Evolutionary conservation across 305 asterid genomes (phyloP).

Genomic region (Fraxinus floribunda): DNA sequence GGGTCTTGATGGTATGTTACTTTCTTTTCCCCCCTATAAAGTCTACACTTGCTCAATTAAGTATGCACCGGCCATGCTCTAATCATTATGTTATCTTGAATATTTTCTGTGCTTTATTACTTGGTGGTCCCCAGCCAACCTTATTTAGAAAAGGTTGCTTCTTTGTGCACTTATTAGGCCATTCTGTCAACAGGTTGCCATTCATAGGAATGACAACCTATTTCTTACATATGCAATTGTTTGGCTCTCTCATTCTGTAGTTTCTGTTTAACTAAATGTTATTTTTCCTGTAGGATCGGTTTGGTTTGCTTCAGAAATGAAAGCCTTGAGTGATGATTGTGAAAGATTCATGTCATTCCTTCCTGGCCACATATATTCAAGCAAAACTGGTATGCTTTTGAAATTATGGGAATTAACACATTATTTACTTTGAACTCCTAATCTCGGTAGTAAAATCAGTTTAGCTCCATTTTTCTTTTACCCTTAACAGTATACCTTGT

Average conservation of each 20-base stretch:
- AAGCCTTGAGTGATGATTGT: conserved; percentile 97
- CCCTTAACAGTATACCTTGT: conserved; percentile 6
- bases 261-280: conserved; percentile 11
- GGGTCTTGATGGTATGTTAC: conserved; percentile 93
- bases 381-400: conserved; percentile 72
- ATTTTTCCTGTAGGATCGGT: conserved; percentile 74
- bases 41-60: background rate
- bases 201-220: background rate
- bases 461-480: background rate
- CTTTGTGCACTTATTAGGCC: too few species aligned
- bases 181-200: background rate
- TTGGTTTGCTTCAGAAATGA: conserved; percentile 99
- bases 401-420: background rate
- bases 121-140: conserved; percentile 19
- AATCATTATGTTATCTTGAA: conserved; percentile 3
- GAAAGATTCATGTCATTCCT: conserved; percentile 87
- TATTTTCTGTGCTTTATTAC: conserved; percentile 11
- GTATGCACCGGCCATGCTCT: background rate
- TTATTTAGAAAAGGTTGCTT: conserved; percentile 2
- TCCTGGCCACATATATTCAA: conserved; percentile 96
- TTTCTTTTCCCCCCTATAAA: conserved; percentile 2
- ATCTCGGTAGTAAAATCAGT: conserved; percentile 5
- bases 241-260: conserved; percentile 11
- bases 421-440: conserved; percentile 7
- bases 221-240: conserved; percentile 2